Conservation (phyloP, 148 eudicot species). For the Beta vulgaris region DNA sequence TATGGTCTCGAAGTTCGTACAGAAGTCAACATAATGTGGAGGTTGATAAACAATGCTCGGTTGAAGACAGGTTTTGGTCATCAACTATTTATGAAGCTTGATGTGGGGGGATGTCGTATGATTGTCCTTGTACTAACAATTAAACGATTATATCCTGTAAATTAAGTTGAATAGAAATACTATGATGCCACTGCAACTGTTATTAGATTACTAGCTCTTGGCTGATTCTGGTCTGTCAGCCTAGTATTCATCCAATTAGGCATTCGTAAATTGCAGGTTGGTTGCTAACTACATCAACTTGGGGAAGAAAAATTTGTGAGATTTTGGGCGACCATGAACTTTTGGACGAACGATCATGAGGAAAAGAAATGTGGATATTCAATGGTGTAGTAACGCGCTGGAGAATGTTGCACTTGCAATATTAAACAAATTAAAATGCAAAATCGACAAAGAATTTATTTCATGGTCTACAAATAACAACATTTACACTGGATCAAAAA, state of each 20-base stretch:
- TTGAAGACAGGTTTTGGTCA: constrained; percentile 1
- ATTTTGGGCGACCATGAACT: too few relatives aligned
- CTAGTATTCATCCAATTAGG: background rate
- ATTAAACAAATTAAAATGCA: too few relatives aligned
- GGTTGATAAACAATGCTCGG: background rate
- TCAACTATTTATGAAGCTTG: background rate
- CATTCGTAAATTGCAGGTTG: background rate
- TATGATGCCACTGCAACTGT: background rate
- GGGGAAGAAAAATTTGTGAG: too few relatives aligned
- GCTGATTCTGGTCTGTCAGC: too few relatives aligned
- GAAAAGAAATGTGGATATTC: too few relatives aligned
- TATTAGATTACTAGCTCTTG: too few relatives aligned
- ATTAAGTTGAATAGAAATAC: constrained; percentile 11
- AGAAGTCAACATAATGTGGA: constrained; percentile 5
- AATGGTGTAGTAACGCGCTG: too few relatives aligned
- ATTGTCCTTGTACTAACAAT: constrained; percentile 9
- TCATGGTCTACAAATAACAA: too few relatives aligned
- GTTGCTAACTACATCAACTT: background rate
- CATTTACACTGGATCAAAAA: too few relatives aligned
- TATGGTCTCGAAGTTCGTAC: background rate
- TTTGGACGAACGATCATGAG: too few relatives aligned
- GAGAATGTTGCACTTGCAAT: too few relatives aligned
- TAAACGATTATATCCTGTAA: constrained; percentile 20
- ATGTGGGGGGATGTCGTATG: constrained; percentile 3
- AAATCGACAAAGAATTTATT: too few relatives aligned